A percentile compares a stretch with the other conserved stretches of the same genome.
phyloP scores from a whole-genome alignment of 2,329 filamentous ascomycete species.

The Verticillium longisporum region DNA sequence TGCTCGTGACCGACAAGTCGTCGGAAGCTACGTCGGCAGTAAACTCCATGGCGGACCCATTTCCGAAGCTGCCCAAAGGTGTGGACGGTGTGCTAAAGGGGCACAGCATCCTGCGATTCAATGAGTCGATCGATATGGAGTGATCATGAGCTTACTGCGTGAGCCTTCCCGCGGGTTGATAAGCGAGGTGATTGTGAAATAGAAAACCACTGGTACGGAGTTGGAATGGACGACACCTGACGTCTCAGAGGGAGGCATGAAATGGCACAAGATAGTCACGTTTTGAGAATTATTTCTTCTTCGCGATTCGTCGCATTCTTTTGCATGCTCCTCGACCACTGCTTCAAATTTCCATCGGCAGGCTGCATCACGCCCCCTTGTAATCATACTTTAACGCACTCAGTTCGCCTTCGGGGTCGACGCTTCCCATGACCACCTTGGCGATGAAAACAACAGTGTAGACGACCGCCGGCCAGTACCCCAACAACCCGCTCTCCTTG shows the following conservation, averaged over 20 bases:
- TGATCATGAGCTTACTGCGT: slow-evolving; percentile 3
- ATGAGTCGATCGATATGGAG: slow-evolving; percentile 77
- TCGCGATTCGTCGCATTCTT: neutral
- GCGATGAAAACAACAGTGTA: slow-evolving; percentile 54
- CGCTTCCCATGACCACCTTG: slow-evolving; percentile 59
- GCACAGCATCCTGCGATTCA: slow-evolving; percentile 86
- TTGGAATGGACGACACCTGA: neutral
- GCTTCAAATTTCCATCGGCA: neutral
- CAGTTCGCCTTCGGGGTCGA: slow-evolving; percentile 63
- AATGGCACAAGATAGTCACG: neutral
- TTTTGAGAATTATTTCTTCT: neutral
- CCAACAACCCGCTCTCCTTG: slow-evolving; percentile 32
- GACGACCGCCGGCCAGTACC: slow-evolving; percentile 48
- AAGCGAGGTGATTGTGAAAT: neutral
- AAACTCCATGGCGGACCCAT: slow-evolving; percentile 39
- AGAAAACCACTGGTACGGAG: slow-evolving; percentile 2
- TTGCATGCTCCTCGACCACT: neutral
- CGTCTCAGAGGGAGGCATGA: neutral
- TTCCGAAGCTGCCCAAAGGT: slow-evolving; percentile 63
- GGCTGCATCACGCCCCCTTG: slow-evolving; percentile 51
- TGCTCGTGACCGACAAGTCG: slow-evolving; percentile 83
- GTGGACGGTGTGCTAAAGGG: slow-evolving; percentile 81
- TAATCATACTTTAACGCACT: slow-evolving; percentile 56
- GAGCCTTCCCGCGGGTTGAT: neutral
- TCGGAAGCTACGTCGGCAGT: slow-evolving; percentile 39